A percentile compares a stretch with the other conserved stretches of the same genome.
Conservation (phyloP, 352 stramenopile genomes). For the Phytophthora fragariaefolia region DNA sequence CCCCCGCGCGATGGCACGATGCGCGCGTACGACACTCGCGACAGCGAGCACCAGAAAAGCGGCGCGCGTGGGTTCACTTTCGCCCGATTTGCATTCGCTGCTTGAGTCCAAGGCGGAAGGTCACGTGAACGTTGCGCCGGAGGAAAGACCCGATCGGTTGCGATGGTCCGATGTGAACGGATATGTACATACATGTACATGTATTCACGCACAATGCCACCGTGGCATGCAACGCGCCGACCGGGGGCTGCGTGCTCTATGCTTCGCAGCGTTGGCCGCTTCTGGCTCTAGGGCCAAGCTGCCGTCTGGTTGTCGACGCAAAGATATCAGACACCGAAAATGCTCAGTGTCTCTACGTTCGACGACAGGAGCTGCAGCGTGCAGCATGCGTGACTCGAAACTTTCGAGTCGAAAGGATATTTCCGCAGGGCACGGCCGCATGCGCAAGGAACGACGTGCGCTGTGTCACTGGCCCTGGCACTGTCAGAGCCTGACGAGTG, state of each 20-base stretch:
- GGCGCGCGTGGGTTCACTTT: slow-evolving; percentile 24
- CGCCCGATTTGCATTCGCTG: slow-evolving; percentile 6
- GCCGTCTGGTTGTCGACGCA: slow-evolving; percentile 9
- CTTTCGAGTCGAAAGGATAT: too few species aligned
- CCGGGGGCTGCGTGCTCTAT: slow-evolving; percentile 7
- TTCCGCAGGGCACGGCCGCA: too few species aligned
- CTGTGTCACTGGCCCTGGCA: too few species aligned
- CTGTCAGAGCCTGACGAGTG: too few species aligned
- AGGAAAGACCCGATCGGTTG: slow-evolving; percentile 20
- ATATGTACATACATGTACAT: too few species aligned
- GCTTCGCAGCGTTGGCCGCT: not conserved
- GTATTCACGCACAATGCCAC: too few species aligned
- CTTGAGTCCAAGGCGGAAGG: not conserved
- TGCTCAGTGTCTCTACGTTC: slow-evolving; percentile 19
- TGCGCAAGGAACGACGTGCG: too few species aligned
- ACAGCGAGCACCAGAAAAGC: slow-evolving; percentile 28
- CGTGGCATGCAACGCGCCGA: too few species aligned
- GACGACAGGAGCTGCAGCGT: slow-evolving; percentile 9
- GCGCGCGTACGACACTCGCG: slow-evolving; percentile 24
- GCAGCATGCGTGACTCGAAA: not conserved
- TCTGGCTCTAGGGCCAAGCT: slow-evolving; percentile 13
- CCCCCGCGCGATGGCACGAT: slow-evolving; percentile 23
- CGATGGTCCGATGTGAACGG: slow-evolving; percentile 6
- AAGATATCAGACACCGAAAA: slow-evolving; percentile 7
- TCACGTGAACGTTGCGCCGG: not conserved